Base-by-base conservation (phyloP, 2,329 filamentous ascomycete species). In the Pochonia chlamydosporia region DNA sequence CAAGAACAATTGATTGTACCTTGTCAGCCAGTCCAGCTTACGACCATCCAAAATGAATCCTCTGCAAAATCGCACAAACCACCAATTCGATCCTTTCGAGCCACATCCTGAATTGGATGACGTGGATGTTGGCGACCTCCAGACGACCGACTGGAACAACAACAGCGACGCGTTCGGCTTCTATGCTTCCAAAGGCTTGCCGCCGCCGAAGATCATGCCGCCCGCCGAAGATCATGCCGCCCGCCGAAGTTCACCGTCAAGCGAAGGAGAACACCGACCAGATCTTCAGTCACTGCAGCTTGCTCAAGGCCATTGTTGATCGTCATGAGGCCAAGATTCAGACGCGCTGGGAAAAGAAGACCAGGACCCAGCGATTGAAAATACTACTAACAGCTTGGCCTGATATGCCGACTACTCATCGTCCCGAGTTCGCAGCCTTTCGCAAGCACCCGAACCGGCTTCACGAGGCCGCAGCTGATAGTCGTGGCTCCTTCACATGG, bases 291-390 rank as follows among this genome's bases (percentile, higher is more conserved):
- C 49, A 56, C 49, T 72, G 66, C 54, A 51, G 61, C 5, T 47
- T 39, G 3, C 57, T 78, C 7, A 60, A 62, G 10, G 56, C 57
- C 1, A 74, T 78, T 5, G 46, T 81, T 3, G 59, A 70, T 35
- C 68, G 76, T 4, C 73, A 79, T 42, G 76, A 82, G 54, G 59
- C 58, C 1, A 70, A 66, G 0, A 71, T 82, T 10, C 69, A 70
- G 45, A 76, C 70, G 51, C 68, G 78, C 33, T 84, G 78, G 78
- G 50, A 54, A 3, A 81, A 81, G 54, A 80, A 79, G 60, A 71
- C 65, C 2, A 65, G 63, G 10, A 42, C 61, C 13, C 72, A 81
- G 56, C 64, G 71, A 14, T 62, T 65, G 9, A 63, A 68, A 3
- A 62, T 79, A 3, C 59, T 83, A 3, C 55, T 74, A 1, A 54